Base-by-base conservation (phyloP, 495 filamentous ascomycete genomes). In the Gamarada debralockiae region DNA sequence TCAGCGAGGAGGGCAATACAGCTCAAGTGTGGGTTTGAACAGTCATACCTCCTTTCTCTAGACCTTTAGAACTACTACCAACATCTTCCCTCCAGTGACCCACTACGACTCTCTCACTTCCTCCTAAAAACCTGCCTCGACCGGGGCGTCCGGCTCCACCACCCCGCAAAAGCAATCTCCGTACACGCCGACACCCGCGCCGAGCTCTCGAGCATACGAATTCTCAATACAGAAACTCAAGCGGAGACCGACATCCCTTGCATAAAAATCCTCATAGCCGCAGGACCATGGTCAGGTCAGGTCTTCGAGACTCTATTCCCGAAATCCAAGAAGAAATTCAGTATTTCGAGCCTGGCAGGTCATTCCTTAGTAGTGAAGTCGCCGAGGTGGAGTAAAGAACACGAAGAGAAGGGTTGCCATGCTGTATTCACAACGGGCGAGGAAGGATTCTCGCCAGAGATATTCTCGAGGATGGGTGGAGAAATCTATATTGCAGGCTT, bases 401-500 rank as follows among this genome's bases (percentile, higher is more conserved):
- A 65, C 0, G 60, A 56, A 23, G 49, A 18, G 17, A 36, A 50
- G 7, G 61, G 64, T 10, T 89, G 86, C 61, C 83, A 90, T 62
- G 84, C 89, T 1, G 65, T 92, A 3, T 92, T 89, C 67, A 83
- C 84, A 0, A 80, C 80, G 3, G 71, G 71, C 55, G 48, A 60
- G 2, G 68, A 67, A 22, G 80, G 74, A 0, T 89, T 84, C 67
- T 80, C 78, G 9, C 88, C 89, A 0, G 89, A 93, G 68, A 70
- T 90, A 7, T 90, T 90, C 65, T 81, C 80, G 3, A 74, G 88
- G 5, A 53, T 77, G 3, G 77, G 79, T 2, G 80, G 77, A 0
- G 77, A 89, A 44, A 81, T 92, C 13, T 91, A 89, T 61, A 68
- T 93, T 53, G 86, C 85, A 0, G 89, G 89, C 0, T 61, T 91